Evolutionary conservation across 371 early-diverging fungal species (phyloP).

Genomic region (Sporodiniella umbellata): DNA sequence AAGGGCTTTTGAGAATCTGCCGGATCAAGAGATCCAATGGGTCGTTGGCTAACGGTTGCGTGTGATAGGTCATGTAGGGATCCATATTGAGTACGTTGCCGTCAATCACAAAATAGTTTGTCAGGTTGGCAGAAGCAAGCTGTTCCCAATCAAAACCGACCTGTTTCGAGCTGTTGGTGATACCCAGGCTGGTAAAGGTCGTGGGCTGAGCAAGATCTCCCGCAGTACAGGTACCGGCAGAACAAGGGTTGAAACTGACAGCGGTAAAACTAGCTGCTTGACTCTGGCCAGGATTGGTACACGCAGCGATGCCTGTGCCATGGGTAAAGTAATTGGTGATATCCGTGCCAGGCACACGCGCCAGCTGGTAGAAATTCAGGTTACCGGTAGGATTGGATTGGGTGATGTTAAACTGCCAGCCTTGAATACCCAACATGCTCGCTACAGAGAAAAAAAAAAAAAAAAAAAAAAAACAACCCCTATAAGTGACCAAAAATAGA

Average conservation of each 20-base stretch:
- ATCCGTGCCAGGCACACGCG: slow-evolving; percentile 56
- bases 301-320: slow-evolving; percentile 26
- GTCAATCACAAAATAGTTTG: slow-evolving; percentile 67
- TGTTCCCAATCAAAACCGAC: slow-evolving; percentile 78
- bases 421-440: slow-evolving; percentile 40
- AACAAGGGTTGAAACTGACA: slow-evolving; percentile 48
- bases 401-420: slow-evolving; percentile 46
- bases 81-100: slow-evolving; percentile 74
- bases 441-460: slow-evolving; percentile 22
- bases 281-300: slow-evolving; percentile 33
- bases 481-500: too few relatives aligned
- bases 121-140: slow-evolving; percentile 35
- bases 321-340: slow-evolving; percentile 56
- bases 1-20: slow-evolving; percentile 30
- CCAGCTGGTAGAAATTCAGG: slow-evolving; percentile 25
- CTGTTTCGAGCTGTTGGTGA: slow-evolving; percentile 34
- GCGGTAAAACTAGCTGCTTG: slow-evolving; percentile 41
- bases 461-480: slow-evolving; percentile 7
- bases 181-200: slow-evolving; percentile 12
- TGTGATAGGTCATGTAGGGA: slow-evolving; percentile 54
- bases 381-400: slow-evolving; percentile 21
- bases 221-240: slow-evolving; percentile 21
- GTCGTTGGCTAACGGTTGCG: slow-evolving; percentile 38
- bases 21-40: slow-evolving; percentile 63
- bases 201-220: slow-evolving; percentile 23